phyloP scores from a whole-genome alignment of 2,329 filamentous ascomycete species.

The Hypocreales sp. region DNA sequence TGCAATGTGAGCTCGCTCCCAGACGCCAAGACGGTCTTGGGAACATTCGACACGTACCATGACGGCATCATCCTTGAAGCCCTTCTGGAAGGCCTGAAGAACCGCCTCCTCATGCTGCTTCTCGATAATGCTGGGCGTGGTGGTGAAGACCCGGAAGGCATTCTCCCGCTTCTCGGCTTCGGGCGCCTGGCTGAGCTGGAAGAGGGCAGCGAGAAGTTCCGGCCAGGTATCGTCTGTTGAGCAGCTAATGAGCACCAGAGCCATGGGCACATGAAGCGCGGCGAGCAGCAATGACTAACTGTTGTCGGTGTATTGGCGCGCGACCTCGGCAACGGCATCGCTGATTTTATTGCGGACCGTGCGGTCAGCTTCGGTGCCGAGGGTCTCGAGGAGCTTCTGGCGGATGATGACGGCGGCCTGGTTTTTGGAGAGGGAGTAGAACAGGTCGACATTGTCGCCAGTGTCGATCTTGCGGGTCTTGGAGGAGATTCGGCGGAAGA shows the following conservation, averaged over 20 bases:
- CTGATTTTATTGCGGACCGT: slow-evolving; percentile 87
- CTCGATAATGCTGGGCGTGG: slow-evolving; percentile 89
- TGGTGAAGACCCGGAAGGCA: slow-evolving; percentile 88
- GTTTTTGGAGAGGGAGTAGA: slow-evolving; percentile 60
- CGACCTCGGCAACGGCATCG: slow-evolving; percentile 92
- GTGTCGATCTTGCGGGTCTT: slow-evolving; percentile 67
- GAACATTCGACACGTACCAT: slow-evolving; percentile 34
- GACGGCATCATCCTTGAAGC: slow-evolving; percentile 79
- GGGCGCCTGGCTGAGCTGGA: slow-evolving; percentile 76
- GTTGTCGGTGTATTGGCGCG: slow-evolving; percentile 85
- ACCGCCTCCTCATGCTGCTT: slow-evolving; percentile 91
- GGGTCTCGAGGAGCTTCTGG: slow-evolving; percentile 64
- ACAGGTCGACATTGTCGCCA: slow-evolving; percentile 65
- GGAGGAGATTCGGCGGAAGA: slow-evolving; percentile 86
- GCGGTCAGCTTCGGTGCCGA: slow-evolving; percentile 57
- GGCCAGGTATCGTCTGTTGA: slow-evolving; percentile 66
- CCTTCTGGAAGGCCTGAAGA: slow-evolving; percentile 71
- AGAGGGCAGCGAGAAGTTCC: slow-evolving; percentile 72
- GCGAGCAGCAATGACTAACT: slow-evolving; percentile 44
- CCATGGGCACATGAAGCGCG: too few species aligned
- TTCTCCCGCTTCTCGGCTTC: slow-evolving; percentile 78
- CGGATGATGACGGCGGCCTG: slow-evolving; percentile 69
- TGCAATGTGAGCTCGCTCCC: background rate
- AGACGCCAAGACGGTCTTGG: slow-evolving; percentile 2
- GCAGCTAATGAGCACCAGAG: too few species aligned